A percentile compares a stretch with the other conserved stretches of the same genome.
Conservation (phyloP, 2,329 filamentous ascomycete species). For the Cephalotrichum gorgonifer region DNA sequence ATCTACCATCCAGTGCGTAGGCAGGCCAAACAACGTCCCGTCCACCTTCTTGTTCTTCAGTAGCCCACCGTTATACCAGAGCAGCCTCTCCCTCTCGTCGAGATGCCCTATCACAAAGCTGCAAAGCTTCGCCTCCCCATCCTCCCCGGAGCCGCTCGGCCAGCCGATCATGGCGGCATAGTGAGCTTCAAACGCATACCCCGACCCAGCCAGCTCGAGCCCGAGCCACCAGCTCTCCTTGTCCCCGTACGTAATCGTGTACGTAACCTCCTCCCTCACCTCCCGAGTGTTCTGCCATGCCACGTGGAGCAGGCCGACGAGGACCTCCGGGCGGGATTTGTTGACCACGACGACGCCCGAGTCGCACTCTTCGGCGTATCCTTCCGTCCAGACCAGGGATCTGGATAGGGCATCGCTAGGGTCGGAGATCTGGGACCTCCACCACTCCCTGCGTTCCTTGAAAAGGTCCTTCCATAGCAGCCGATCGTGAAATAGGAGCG, state of each 20-base stretch:
- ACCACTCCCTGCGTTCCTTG: slow-evolving; percentile 24
- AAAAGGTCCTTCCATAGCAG: slow-evolving; percentile 25
- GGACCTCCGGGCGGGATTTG: slow-evolving; percentile 23
- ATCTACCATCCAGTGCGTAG: slow-evolving; percentile 28
- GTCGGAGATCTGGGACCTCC: slow-evolving; percentile 22
- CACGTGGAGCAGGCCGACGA: slow-evolving; percentile 27
- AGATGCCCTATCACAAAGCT: slow-evolving; percentile 30
- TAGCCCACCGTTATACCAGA: slow-evolving; percentile 34
- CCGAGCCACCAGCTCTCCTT: slow-evolving; percentile 37
- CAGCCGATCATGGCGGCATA: slow-evolving; percentile 30
- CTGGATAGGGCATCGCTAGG: slow-evolving; percentile 19
- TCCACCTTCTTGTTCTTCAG: slow-evolving; percentile 26
- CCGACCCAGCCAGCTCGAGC: slow-evolving; percentile 25
- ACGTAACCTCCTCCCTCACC: slow-evolving; percentile 25
- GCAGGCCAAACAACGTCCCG: slow-evolving; percentile 20
- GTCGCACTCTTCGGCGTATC: slow-evolving; percentile 29
- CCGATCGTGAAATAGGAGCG: slow-evolving; percentile 28
- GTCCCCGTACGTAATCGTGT: slow-evolving; percentile 29
- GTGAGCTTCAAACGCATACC: slow-evolving; percentile 27
- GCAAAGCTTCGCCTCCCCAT: slow-evolving; percentile 18
- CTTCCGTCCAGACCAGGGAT: slow-evolving; percentile 26
- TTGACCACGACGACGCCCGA: slow-evolving; percentile 29
- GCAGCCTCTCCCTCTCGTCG: slow-evolving; percentile 22
- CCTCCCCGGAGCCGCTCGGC: slow-evolving; percentile 6
- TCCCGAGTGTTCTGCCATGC: slow-evolving; percentile 31